Percentiles rank a stretch among this genome's conserved stretches.
Evolutionary conservation across 2,329 filamentous ascomycete species (phyloP).

Genomic region (Pseudocercospora ulei): DNA sequence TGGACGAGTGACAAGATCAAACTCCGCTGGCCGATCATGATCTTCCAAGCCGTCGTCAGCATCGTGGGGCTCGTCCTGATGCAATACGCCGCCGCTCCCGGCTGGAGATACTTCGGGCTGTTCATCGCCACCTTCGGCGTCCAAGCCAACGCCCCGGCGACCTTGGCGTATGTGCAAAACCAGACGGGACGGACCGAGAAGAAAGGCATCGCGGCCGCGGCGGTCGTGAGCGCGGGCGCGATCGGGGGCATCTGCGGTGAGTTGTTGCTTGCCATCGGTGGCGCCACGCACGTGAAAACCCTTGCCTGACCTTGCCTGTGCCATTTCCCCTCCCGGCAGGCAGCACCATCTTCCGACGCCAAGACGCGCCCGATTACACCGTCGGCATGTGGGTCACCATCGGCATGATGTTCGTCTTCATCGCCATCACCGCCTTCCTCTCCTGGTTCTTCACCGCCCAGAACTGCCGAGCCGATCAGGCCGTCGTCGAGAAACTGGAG

Average conservation of each 20-base stretch:
- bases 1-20: slow-evolving; percentile 11
- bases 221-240: slow-evolving; percentile 36
- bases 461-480: slow-evolving; percentile 4
- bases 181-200: slow-evolving; percentile 30
- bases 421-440: slow-evolving; percentile 7
- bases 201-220: slow-evolving; percentile 28
- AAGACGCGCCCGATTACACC: slow-evolving; percentile 15
- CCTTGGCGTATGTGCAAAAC: slow-evolving; percentile 53
- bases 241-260: slow-evolving; percentile 8
- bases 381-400: slow-evolving; percentile 13
- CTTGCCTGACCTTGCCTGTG: too few relatives aligned
- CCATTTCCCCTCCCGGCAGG: too few relatives aligned
- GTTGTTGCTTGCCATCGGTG: too few relatives aligned
- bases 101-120: slow-evolving; percentile 60
- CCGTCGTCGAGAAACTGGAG: slow-evolving; percentile 2
- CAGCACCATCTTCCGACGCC: slow-evolving; percentile 6
- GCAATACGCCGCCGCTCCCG: slow-evolving; percentile 51
- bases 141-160: slow-evolving; percentile 62
- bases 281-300: too few relatives aligned
- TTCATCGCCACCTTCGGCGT: slow-evolving; percentile 64
- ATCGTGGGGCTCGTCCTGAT: slow-evolving; percentile 62
- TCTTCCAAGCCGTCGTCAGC: slow-evolving; percentile 53
- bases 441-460: slow-evolving; percentile 8
- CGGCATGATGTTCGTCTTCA: slow-evolving; percentile 8
- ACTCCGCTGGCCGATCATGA: slow-evolving; percentile 49